These are phyloP conservation scores for Cordyceps sp. DNA, from an alignment of 2,329 filamentous ascomycete genomes.

Conservation along the genomic window DNA sequence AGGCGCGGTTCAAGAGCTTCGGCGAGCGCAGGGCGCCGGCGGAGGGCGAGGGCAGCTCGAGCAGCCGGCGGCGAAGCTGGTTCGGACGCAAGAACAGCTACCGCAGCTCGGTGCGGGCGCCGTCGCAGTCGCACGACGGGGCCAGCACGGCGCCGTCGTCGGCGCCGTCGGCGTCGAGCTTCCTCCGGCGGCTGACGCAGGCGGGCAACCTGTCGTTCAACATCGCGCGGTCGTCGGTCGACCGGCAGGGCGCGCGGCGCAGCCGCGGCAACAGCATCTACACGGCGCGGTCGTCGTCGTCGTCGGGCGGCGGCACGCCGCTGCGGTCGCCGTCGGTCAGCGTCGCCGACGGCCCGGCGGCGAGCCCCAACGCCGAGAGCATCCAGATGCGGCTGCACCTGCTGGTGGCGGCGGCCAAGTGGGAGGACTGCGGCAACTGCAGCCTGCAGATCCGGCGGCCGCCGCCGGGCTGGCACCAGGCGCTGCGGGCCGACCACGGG, in stretches of 20 bases:
- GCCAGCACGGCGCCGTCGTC: slow-evolving; percentile 46
- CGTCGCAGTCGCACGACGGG: slow-evolving; percentile 54
- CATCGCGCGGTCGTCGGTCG: slow-evolving; percentile 62
- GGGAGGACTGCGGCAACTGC: slow-evolving; percentile 83
- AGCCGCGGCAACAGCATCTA: slow-evolving; percentile 43
- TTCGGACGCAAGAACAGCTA: slow-evolving; percentile 50
- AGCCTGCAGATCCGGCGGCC: slow-evolving; percentile 67
- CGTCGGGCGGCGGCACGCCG: slow-evolving; percentile 21
- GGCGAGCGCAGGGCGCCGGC: slow-evolving; percentile 36
- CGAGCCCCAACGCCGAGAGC: slow-evolving; percentile 50
- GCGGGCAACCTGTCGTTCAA: slow-evolving; percentile 61
- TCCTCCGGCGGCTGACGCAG: slow-evolving; percentile 61
- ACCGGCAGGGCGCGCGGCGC: slow-evolving; percentile 32
- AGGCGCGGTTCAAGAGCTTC: slow-evolving; percentile 56
- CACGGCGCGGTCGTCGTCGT: slow-evolving; percentile 37
- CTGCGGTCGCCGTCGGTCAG: slow-evolving; percentile 42
- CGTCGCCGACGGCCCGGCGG: slow-evolving; percentile 32
- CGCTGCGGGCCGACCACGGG: slow-evolving; percentile 42
- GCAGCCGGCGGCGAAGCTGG: slow-evolving; percentile 34
- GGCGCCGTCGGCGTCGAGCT: slow-evolving; percentile 55
- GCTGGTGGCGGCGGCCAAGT: slow-evolving; percentile 60
- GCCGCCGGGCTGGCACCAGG: slow-evolving; percentile 42
- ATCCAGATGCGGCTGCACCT: slow-evolving; percentile 77
- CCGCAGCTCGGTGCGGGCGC: slow-evolving; percentile 43
- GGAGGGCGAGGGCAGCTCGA: slow-evolving; percentile 29